These are phyloP conservation scores for Phlebiopsis gigantea DNA, from an alignment of 768 basidiomycete genomes.

Conservation along the genomic window DNA sequence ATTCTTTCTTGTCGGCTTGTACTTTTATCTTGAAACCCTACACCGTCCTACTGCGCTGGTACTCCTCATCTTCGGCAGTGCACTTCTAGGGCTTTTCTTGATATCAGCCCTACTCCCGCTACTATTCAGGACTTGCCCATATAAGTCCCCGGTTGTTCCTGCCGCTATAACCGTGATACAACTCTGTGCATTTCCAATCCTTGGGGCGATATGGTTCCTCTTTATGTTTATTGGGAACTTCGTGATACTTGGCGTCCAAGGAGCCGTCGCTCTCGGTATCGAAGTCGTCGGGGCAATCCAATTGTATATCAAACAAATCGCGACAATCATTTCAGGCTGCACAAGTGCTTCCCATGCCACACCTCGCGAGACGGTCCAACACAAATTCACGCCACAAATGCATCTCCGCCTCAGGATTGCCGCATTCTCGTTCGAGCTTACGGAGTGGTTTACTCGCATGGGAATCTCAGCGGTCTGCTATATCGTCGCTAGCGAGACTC, in stretches of 20 bases:
- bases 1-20: slow-evolving; percentile 9
- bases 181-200: background rate
- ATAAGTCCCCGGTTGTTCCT: slow-evolving; percentile 7
- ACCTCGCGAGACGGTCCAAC: background rate
- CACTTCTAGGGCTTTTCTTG: background rate
- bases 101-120: background rate
- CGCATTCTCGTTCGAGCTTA: background rate
- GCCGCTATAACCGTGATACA: background rate
- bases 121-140: slow-evolving; percentile 7
- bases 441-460: background rate
- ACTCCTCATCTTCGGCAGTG: background rate
- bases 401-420: background rate
- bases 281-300: background rate
- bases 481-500: background rate
- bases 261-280: background rate
- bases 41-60: background rate
- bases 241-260: background rate
- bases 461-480: background rate
- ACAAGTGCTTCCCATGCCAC: background rate
- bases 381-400: background rate
- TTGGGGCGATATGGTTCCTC: background rate
- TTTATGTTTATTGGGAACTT: background rate
- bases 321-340: background rate
- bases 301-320: background rate
- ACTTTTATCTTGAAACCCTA: slow-evolving; percentile 1